phyloP scores from a whole-genome alignment of 2,329 filamentous ascomycete species.

The Ramularia endophylla region DNA sequence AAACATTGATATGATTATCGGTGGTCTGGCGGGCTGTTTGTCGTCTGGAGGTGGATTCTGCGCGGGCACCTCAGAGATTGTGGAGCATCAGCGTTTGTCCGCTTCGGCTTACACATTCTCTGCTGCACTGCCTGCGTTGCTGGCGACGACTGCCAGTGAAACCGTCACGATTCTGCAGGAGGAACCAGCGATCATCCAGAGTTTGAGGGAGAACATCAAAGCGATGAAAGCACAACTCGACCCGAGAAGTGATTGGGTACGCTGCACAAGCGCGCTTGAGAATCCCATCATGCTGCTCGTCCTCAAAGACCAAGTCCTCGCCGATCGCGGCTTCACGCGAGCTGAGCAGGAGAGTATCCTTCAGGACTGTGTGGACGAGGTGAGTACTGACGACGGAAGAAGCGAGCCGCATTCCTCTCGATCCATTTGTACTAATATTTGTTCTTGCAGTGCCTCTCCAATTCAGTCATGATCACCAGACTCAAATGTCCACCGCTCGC shows the following conservation, averaged over 20 bases:
- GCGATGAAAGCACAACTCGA: conserved; percentile 82
- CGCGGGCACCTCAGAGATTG: conserved; percentile 82
- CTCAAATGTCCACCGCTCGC: conserved; percentile 66
- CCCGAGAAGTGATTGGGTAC: conserved; percentile 87
- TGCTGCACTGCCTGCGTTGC: conserved; percentile 84
- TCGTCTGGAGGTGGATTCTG: conserved; percentile 96
- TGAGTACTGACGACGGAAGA: conserved; percentile 50
- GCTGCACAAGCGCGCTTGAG: conserved; percentile 71
- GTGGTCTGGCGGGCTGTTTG: conserved; percentile 81
- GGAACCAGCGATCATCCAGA: conserved; percentile 72
- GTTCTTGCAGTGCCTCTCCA: conserved; percentile 64
- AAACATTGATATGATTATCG: conserved; percentile 95
- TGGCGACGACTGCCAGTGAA: conserved; percentile 93
- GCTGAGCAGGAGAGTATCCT: conserved; percentile 77
- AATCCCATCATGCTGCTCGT: conserved; percentile 83
- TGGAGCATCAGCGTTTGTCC: conserved; percentile 92
- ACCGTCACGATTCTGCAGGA: conserved; percentile 80
- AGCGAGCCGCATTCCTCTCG: background rate
- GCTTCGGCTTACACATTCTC: conserved; percentile 93
- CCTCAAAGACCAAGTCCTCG: conserved; percentile 76
- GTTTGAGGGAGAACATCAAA: conserved; percentile 79
- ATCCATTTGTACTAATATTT: conserved; percentile 8
- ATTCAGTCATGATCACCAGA: conserved; percentile 83
- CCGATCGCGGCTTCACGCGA: conserved; percentile 57
- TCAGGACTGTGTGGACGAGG: conserved; percentile 94